A percentile compares a stretch with the other conserved stretches of the same genome.
Evolutionary conservation across 2,329 filamentous ascomycete genomes (phyloP).

Genomic region (Fusarium sacchari): DNA sequence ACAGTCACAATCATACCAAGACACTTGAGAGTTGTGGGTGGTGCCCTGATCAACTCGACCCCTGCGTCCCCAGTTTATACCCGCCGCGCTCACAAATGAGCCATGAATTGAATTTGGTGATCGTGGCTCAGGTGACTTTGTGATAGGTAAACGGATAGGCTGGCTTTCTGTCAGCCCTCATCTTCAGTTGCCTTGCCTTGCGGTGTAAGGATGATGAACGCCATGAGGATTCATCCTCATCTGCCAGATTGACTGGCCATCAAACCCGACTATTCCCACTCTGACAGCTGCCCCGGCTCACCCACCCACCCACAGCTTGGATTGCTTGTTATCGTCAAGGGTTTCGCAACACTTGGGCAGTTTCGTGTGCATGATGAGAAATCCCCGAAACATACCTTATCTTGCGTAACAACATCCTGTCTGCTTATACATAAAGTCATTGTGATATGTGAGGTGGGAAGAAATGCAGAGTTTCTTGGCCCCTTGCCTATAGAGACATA

Average conservation of each 20-base stretch:
- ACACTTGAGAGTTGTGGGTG: background rate
- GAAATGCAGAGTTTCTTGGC: background rate
- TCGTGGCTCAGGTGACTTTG: conserved; percentile 11
- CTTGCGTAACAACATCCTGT: background rate
- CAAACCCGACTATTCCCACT: conserved; percentile 41
- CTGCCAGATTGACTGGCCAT: background rate
- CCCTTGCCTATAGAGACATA: background rate
- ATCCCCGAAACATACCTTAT: background rate
- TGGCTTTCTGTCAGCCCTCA: background rate
- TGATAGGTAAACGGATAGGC: background rate
- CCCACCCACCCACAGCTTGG: background rate
- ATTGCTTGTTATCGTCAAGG: background rate
- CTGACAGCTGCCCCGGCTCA: conserved; percentile 12
- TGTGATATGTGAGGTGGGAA: background rate
- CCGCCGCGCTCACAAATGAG: conserved; percentile 11
- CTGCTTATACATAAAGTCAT: background rate
- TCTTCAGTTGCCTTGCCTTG: background rate
- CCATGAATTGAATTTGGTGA: conserved; percentile 13
- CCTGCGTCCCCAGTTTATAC: background rate
- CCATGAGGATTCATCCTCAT: background rate
- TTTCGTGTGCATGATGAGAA: background rate
- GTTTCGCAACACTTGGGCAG: background rate
- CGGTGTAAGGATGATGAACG: conserved; percentile 26
- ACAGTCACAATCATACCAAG: conserved; percentile 3
- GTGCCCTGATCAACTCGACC: background rate